Conservation (phyloP, 83 land plant genomes). For the Picea abies region DNA sequence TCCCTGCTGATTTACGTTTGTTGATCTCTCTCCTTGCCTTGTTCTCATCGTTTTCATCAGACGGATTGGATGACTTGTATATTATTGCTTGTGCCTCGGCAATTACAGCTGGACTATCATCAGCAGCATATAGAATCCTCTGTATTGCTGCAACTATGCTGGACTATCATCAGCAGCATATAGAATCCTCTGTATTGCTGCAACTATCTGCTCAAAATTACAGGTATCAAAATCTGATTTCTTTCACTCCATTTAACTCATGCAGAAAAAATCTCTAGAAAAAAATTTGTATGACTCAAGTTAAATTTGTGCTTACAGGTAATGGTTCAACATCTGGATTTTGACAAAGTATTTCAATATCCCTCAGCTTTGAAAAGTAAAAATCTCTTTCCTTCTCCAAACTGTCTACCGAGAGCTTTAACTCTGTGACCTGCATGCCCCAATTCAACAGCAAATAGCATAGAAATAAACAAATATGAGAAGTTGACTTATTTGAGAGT, state of each 20-base stretch:
- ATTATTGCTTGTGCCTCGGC: conserved; percentile 90
- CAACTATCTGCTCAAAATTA: too few species aligned
- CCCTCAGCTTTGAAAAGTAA: conserved; percentile 91
- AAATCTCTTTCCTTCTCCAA: conserved; percentile 25
- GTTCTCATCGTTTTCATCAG: conserved; percentile 20
- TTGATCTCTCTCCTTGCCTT: conserved; percentile 11
- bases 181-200: too few species aligned
- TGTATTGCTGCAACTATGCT: conserved; percentile 83
- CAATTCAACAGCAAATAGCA: not conserved
- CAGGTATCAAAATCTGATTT: too few species aligned
- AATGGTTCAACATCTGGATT: conserved; percentile 25
- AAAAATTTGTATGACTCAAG: too few species aligned
- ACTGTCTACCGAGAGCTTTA: conserved; percentile 85
- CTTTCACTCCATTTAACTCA: too few species aligned
- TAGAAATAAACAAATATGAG: not conserved
- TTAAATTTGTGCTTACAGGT: conserved; percentile 28
- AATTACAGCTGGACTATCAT: conserved; percentile 68
- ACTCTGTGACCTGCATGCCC: conserved; percentile 68
- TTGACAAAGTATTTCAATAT: conserved; percentile 92
- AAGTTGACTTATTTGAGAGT: not conserved
- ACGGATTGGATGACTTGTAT: conserved; percentile 20
- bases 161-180: too few species aligned
- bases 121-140: conserved; percentile 81
- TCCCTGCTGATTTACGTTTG: not conserved
- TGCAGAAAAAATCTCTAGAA: too few species aligned